Percentiles rank a stretch among this genome's conserved stretches.
phyloP scores from a whole-genome alignment of 345 rosid species.

The Luvunga scandens region DNA sequence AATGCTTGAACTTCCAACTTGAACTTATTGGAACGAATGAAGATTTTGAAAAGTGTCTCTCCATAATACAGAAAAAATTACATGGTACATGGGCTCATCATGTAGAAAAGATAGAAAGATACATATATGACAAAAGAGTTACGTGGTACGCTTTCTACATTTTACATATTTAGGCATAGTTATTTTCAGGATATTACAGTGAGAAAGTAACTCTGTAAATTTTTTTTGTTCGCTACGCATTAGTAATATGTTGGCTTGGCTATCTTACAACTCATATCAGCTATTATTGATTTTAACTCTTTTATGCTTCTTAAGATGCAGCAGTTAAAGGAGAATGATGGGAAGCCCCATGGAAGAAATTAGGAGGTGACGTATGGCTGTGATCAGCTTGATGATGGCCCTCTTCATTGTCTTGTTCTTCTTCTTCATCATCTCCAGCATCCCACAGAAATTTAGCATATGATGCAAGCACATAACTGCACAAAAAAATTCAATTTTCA shows the following conservation, averaged over 20 bases:
- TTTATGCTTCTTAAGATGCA: conserved; percentile 17
- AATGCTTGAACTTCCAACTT: background rate
- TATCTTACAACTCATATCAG: background rate
- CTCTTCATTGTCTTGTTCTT: conserved; percentile 11
- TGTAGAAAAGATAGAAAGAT: no score
- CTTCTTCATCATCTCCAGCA: conserved; percentile 48
- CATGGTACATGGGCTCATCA: background rate
- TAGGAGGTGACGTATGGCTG: conserved; percentile 17
- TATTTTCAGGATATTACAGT: background rate
- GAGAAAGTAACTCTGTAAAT: background rate
- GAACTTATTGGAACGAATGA: background rate
- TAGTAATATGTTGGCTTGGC: background rate
- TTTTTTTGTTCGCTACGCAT: background rate
- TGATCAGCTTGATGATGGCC: conserved; percentile 1
- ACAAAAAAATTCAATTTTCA: background rate
- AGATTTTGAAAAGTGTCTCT: no score
- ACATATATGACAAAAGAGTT: background rate
- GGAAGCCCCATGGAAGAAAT: conserved; percentile 26
- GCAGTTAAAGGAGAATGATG: conserved; percentile 27
- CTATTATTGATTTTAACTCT: background rate
- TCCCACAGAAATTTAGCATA: conserved; percentile 79
- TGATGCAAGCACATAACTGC: conserved; percentile 68
- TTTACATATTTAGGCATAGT: background rate
- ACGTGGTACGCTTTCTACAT: background rate
- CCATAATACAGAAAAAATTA: background rate